These are phyloP conservation scores for Omphalotus guepiniiformis DNA, from an alignment of 768 basidiomycete genomes.

Conservation along the genomic window DNA sequence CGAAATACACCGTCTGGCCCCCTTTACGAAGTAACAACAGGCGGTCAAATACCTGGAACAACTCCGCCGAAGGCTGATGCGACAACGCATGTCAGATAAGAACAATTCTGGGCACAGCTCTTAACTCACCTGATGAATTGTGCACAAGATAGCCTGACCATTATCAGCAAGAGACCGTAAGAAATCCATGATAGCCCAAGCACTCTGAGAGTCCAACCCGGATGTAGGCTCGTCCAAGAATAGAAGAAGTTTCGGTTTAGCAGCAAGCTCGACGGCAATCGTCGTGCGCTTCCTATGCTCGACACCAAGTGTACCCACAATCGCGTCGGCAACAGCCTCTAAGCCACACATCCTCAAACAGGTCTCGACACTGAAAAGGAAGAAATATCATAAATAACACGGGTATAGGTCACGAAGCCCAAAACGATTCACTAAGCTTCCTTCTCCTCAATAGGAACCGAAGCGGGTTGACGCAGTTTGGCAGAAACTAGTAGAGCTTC, in stretches of 20 bases:
- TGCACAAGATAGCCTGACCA: conserved; percentile 91
- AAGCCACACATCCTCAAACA: conserved; percentile 56
- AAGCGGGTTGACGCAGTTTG: conserved; percentile 66
- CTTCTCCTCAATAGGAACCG: conserved; percentile 65
- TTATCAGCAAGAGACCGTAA: conserved; percentile 70
- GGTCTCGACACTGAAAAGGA: conserved; percentile 41
- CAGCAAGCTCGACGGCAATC: conserved; percentile 84
- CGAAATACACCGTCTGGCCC: conserved; percentile 73
- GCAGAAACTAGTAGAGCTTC: conserved; percentile 82
- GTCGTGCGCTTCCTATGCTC: conserved; percentile 81
- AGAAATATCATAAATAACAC: not conserved
- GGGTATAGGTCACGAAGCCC: no score
- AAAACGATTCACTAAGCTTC: conserved; percentile 60
- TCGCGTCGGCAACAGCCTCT: conserved; percentile 59
- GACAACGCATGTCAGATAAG: conserved; percentile 17
- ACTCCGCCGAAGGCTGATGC: conserved; percentile 74
- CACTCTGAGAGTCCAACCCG: conserved; percentile 82
- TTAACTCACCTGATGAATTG: conserved; percentile 42
- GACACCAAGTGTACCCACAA: conserved; percentile 62
- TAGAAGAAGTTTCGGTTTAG: conserved; percentile 77
- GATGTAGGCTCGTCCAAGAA: conserved; percentile 87
- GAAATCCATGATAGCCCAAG: conserved; percentile 79
- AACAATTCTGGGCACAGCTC: not conserved
- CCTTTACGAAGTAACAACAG: conserved; percentile 75
- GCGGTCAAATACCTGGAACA: conserved; percentile 81